Evolutionary conservation across 2,329 filamentous ascomycete genomes (phyloP), one percentile per base, ranked within the genome.

Genomic region (Aspergillus sp.): DNA sequence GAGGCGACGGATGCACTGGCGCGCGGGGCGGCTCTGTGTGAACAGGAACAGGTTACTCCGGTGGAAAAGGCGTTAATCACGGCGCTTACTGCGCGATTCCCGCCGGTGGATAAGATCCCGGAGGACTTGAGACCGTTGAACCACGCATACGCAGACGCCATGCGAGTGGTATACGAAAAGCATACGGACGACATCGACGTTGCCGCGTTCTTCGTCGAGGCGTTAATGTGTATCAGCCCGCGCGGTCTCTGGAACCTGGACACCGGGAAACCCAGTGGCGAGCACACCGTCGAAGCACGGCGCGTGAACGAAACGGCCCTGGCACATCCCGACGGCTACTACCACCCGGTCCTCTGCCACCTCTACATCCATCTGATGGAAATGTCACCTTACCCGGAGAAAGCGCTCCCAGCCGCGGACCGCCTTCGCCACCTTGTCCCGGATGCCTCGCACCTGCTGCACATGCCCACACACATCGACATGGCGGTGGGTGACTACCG

Each of bases 381-480:
- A 58, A 87, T 87, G 83, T 86, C 83, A 0, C 66, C 71, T 0
- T 73, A 68, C 0, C 83, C 84, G 0, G 83, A 86, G 58, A 59
- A 63, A 0, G 84, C 81, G 2, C 61, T 86, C 9, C 69, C 76
- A 0, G 71, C 77, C 0, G 83, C 82, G 2, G 75, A 87, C 59
- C 69, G 51, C 5, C 72, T 88, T 7, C 78, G 83, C 27, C 72
- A 70, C 9, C 72, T 87, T 5, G 76, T 82, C 0, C 83, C 83
- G 0, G 82, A 87, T 57, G 74, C 78, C 0, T 83, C 83, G 0
- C 85, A 88, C 59, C 68, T 87, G 1, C 72, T 81, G 33, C 84
- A 88, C 59, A 89, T 90, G 86, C 85, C 85, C 0, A 80, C 80
- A 0, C 86, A 89, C 59, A 73, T 89, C 30, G 85, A 89, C 59